Conservation (phyloP, 208 protist species). For the Trypanosoma vivax region DNA sequence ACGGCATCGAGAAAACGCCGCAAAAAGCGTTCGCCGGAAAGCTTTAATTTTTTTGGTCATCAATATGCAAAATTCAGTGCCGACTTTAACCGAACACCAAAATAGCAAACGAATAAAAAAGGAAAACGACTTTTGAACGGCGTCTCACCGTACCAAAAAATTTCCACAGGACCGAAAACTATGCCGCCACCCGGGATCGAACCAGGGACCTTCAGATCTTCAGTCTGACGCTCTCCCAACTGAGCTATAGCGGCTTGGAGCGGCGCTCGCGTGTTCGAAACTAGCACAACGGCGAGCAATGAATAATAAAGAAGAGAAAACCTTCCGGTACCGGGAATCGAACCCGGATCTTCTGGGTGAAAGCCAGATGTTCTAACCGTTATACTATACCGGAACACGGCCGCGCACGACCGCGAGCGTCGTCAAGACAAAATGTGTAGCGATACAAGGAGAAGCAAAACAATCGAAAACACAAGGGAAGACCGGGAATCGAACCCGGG, state of each 20-base stretch:
- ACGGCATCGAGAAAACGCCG: too few relatives aligned
- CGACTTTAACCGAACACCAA: constrained; percentile 1
- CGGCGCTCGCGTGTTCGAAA: constrained; percentile 85
- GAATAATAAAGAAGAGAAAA: constrained; percentile 6
- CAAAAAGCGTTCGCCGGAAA: too few relatives aligned
- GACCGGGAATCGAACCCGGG: constrained; percentile 35
- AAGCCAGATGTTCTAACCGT: constrained; percentile 32
- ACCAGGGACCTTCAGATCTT: constrained; percentile 79
- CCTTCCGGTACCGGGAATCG: constrained; percentile 27
- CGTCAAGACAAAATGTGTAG: too few relatives aligned
- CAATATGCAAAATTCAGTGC: too few relatives aligned
- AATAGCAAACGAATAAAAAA: constrained; percentile 5
- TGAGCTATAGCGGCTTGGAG: constrained; percentile 8
- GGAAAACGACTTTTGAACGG: background rate
- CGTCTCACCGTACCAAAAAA: too few relatives aligned
- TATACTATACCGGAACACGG: constrained; percentile 29
- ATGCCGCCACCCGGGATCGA: constrained; percentile 82
- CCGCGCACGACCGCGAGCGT: too few relatives aligned
- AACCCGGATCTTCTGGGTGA: constrained; percentile 31
- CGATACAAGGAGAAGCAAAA: too few relatives aligned
- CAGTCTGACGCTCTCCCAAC: constrained; percentile 41
- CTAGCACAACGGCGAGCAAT: constrained; percentile 16
- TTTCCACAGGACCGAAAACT: constrained; percentile 21
- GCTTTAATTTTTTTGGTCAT: too few relatives aligned
- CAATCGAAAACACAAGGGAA: constrained; percentile 19